These are phyloP conservation scores for Fomitopsis schrenkii DNA, from an alignment of 1,284 basidiomycete species.

Conservation along the genomic window DNA sequence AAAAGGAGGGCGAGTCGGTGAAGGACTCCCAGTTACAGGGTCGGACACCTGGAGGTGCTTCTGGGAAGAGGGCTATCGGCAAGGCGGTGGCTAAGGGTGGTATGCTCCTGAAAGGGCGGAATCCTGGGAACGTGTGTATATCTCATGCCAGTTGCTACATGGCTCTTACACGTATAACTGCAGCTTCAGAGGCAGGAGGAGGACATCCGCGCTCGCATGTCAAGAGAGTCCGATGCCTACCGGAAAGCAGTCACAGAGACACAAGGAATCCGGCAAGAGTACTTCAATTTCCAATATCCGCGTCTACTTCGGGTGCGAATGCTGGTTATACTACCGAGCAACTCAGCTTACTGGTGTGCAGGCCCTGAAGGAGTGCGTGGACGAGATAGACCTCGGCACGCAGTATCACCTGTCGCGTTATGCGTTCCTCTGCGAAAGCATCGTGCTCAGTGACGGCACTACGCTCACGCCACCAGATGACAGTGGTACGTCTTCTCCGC, in stretches of 20 bases:
- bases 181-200: slow-evolving; percentile 94
- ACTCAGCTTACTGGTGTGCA: slow-evolving; percentile 26
- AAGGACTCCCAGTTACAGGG: slow-evolving; percentile 75
- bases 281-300: slow-evolving; percentile 95
- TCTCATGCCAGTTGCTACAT: not conserved
- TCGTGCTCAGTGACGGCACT: slow-evolving; percentile 84
- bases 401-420: slow-evolving; percentile 97
- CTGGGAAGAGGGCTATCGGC: slow-evolving; percentile 75
- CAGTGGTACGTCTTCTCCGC: slow-evolving; percentile 12
- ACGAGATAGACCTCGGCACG: slow-evolving; percentile 94
- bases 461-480: slow-evolving; percentile 80
- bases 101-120: slow-evolving; percentile 88
- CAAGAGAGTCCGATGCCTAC: slow-evolving; percentile 83
- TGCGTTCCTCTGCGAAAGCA: slow-evolving; percentile 91
- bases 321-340: not conserved
- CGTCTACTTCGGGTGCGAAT: slow-evolving; percentile 82
- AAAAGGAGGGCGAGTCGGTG: slow-evolving; percentile 91
- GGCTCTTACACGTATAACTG: slow-evolving; percentile 9
- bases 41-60: slow-evolving; percentile 46
- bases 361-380: slow-evolving; percentile 94
- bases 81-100: slow-evolving; percentile 93
- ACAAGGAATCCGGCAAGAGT: slow-evolving; percentile 90
- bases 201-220: slow-evolving; percentile 85
- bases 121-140: slow-evolving; percentile 78
- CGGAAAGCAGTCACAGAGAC: slow-evolving; percentile 89